Conservation (phyloP, 1,284 basidiomycete species). For the Cryptococcus floricola region DNA sequence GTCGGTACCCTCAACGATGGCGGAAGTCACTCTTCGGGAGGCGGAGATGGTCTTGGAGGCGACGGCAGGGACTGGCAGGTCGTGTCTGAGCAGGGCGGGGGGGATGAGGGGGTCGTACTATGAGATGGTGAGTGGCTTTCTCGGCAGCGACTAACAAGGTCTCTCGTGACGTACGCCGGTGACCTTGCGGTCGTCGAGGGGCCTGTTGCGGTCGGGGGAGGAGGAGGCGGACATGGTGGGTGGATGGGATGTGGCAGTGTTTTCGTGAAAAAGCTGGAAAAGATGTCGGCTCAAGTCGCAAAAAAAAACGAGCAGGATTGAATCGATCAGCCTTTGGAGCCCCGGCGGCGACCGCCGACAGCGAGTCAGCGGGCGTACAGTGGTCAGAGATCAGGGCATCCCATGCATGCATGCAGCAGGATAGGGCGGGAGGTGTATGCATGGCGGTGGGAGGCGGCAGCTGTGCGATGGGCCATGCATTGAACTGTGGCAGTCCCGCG, state of each 20-base stretch:
- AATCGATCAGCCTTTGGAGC: too few relatives aligned
- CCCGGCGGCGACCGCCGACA: too few relatives aligned
- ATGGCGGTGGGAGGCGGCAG: too few relatives aligned
- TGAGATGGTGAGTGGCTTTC: not conserved
- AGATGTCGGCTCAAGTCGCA: not conserved
- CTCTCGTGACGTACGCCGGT: conserved; percentile 35
- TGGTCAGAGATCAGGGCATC: too few relatives aligned
- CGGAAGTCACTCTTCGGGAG: conserved; percentile 72
- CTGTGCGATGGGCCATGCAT: too few relatives aligned
- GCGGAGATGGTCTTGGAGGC: conserved; percentile 63
- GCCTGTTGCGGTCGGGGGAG: conserved; percentile 38
- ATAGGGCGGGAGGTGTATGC: too few relatives aligned
- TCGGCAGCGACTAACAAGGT: not conserved
- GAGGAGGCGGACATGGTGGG: conserved; percentile 33
- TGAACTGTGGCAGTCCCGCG: too few relatives aligned
- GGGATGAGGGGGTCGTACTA: conserved; percentile 91
- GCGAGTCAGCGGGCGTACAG: too few relatives aligned
- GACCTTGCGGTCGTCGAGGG: conserved; percentile 45
- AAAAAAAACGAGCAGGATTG: too few relatives aligned
- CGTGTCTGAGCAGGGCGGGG: conserved; percentile 80
- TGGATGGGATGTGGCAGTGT: too few relatives aligned
- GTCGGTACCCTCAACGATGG: conserved; percentile 75
- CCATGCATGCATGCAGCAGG: too few relatives aligned
- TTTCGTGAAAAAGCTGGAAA: not conserved
- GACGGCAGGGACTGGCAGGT: conserved; percentile 57